Evolutionary conservation across 2,329 filamentous ascomycete genomes (phyloP), one percentile per base, ranked within the genome.

Genomic region (Fusarium brachygibbosum): DNA sequence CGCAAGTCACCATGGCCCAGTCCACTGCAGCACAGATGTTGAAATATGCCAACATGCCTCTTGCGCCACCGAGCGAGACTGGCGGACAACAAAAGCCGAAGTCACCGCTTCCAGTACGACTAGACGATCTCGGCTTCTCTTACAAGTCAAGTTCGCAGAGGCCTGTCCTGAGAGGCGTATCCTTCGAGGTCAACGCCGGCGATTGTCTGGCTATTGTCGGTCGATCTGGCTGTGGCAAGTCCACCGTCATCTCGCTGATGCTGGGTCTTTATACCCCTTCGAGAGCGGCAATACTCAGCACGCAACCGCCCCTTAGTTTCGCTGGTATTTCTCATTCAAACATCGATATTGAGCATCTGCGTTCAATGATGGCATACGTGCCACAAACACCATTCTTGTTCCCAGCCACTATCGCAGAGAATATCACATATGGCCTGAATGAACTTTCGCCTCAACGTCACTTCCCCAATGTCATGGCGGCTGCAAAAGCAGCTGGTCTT

Each of bases 151-250:
- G 85, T 0, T 83, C 84, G 0, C 77, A 82, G 2, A 81, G 81
- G 0, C 75, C 76, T 1, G 87, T 93, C 0, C 82, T 98, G 3
- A 82, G 83, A 12, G 82, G 87, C 23, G 77, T 97, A n/a, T 88
- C 84, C n/a, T 81, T 97, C 10, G 81, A 79, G 1, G 87, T 98
- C 52, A 76, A 83, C 2, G 78, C 85, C 0, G 89, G 90, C 23
- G 88, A 86, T 6, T 92, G 88, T 69, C 90, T 90, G 0, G 93
- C 93, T 4, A 88, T 98, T 21, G 93, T 97, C 3, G 94, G 95
- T 1, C 82, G 87, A 1, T 97, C 94, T 0, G 95, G 96, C 0
- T 93, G 91, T n/a, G 95, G 96, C 1, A 98, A 99, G 80, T 94
- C 91, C 16, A 98, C 95, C 0, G 84, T 98, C 35, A 86, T 91